Evolutionary conservation across 2,329 filamentous ascomycete genomes (phyloP).

Genomic region (Monosporascus sp.): DNA sequence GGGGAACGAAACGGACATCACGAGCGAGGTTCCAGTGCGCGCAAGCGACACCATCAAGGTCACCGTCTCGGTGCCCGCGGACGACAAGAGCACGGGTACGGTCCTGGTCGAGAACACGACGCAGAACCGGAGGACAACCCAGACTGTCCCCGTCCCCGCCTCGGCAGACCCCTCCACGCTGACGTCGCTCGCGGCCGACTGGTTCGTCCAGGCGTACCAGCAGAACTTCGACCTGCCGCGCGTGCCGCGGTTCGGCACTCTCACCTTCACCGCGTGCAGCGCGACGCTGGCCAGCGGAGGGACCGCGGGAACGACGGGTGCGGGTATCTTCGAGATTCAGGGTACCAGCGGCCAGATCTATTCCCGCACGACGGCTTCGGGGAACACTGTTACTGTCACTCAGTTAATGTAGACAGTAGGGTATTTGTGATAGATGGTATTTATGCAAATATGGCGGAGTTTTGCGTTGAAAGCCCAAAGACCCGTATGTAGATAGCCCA

Average conservation of each 20-base stretch:
- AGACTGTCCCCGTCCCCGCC: slow-evolving; percentile 5
- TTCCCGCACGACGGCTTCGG: slow-evolving; percentile 4
- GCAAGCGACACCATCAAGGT: slow-evolving; percentile 9
- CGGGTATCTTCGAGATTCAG: slow-evolving; percentile 11
- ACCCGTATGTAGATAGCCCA: too few species aligned
- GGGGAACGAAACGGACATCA: slow-evolving; percentile 7
- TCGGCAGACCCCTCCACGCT: slow-evolving; percentile 3
- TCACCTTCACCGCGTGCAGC: slow-evolving; percentile 6
- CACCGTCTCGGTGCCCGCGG: slow-evolving; percentile 5
- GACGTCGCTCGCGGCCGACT: slow-evolving; percentile 9
- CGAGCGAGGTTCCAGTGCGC: slow-evolving; percentile 4
- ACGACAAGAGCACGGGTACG: slow-evolving; percentile 6
- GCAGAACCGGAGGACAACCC: slow-evolving; percentile 4
- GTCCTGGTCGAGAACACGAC: slow-evolving; percentile 11
- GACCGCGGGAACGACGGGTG: slow-evolving; percentile 2
- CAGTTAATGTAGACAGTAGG: neutral
- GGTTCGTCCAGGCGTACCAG: slow-evolving; percentile 14
- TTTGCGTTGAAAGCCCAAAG: too few species aligned
- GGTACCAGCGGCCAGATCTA: slow-evolving; percentile 13
- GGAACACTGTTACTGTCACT: neutral
- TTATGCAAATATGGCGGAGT: neutral
- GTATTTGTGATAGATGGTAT: neutral
- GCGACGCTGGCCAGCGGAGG: slow-evolving; percentile 8
- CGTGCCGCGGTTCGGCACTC: slow-evolving; percentile 6
- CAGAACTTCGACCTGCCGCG: slow-evolving; percentile 7